phyloP scores from a whole-genome alignment of 2,329 filamentous ascomycete genomes.

The Fusarium pseudoanthophilum region DNA sequence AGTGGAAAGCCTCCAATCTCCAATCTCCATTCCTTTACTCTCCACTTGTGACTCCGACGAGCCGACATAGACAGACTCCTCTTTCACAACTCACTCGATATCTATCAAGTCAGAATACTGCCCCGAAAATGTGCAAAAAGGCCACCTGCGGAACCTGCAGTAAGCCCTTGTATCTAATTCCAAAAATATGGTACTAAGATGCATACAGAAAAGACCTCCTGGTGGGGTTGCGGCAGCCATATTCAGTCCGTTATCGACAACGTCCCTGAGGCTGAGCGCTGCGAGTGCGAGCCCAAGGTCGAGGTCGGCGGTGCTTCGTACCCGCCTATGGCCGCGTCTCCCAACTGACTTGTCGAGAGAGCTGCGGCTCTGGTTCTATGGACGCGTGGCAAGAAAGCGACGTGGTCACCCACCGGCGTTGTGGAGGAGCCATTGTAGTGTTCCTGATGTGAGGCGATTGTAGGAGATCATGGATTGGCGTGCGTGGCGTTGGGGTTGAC shows the following conservation, averaged over 20 bases:
- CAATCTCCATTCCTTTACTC: constrained; percentile 11
- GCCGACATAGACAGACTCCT: constrained; percentile 4
- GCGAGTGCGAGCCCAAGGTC: constrained; percentile 72
- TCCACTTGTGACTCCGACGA: constrained; percentile 9
- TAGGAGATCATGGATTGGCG: neutral
- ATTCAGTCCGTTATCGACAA: constrained; percentile 70
- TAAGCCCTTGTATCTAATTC: constrained; percentile 53
- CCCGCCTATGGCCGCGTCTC: constrained; percentile 68
- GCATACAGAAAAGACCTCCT: constrained; percentile 52
- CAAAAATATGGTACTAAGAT: neutral
- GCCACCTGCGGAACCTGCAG: constrained; percentile 71
- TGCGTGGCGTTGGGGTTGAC: constrained; percentile 5
- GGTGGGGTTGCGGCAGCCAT: constrained; percentile 74
- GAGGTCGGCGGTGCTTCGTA: constrained; percentile 70
- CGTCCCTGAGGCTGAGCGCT: constrained; percentile 68
- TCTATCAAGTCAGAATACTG: neutral
- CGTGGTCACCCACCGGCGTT: constrained; percentile 46
- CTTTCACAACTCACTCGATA: neutral
- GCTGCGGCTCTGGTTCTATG: constrained; percentile 46
- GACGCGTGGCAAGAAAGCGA: constrained; percentile 44
- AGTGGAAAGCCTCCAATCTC: constrained; percentile 5
- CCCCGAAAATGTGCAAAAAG: constrained; percentile 70
- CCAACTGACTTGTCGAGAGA: constrained; percentile 52
- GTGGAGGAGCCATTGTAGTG: constrained; percentile 44
- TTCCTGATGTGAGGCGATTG: constrained; percentile 5